Evolutionary conservation across 768 basidiomycete genomes (phyloP).

Genomic region (Scleroderma bovista): DNA sequence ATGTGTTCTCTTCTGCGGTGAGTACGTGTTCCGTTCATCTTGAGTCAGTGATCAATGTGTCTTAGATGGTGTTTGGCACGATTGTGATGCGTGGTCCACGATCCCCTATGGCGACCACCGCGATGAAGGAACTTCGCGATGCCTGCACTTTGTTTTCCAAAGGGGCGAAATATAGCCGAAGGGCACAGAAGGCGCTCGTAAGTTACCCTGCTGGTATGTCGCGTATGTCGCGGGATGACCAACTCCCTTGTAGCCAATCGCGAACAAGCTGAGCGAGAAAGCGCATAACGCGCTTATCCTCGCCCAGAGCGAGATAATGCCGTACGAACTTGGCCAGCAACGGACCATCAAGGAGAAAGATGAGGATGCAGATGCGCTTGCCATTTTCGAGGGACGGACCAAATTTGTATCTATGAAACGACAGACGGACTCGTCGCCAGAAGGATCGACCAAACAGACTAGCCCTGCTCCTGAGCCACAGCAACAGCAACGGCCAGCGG

Average conservation of each 20-base stretch:
- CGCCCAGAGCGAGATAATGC: slow-evolving; percentile 34
- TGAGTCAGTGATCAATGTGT: slow-evolving; percentile 2
- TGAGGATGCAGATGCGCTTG: slow-evolving; percentile 54
- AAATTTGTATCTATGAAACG: slow-evolving; percentile 50
- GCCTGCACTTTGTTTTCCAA: slow-evolving; percentile 63
- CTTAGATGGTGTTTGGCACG: slow-evolving; percentile 70
- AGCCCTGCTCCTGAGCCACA: neutral
- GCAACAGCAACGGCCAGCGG: neutral
- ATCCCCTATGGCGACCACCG: slow-evolving; percentile 59
- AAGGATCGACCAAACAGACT: slow-evolving; percentile 1
- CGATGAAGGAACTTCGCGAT: slow-evolving; percentile 65
- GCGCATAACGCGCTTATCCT: slow-evolving; percentile 50
- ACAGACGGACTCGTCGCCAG: slow-evolving; percentile 13
- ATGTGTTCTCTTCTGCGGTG: slow-evolving; percentile 50
- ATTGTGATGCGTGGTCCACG: slow-evolving; percentile 71
- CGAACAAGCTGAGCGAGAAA: slow-evolving; percentile 59
- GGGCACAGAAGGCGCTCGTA: slow-evolving; percentile 64
- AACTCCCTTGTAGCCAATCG: slow-evolving; percentile 42
- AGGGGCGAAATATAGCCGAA: slow-evolving; percentile 51
- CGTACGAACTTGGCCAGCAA: slow-evolving; percentile 29
- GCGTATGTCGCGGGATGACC: slow-evolving; percentile 1
- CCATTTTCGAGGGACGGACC: slow-evolving; percentile 64
- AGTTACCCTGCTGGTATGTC: slow-evolving; percentile 13
- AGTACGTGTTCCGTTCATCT: slow-evolving; percentile 7
- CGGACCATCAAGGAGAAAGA: slow-evolving; percentile 55